A percentile compares a stretch with the other conserved stretches of the same genome.
These are phyloP conservation scores for Bryum argenteum DNA, from an alignment of 225 moss, liverwort and hornwort genomes.

Conservation along the genomic window DNA sequence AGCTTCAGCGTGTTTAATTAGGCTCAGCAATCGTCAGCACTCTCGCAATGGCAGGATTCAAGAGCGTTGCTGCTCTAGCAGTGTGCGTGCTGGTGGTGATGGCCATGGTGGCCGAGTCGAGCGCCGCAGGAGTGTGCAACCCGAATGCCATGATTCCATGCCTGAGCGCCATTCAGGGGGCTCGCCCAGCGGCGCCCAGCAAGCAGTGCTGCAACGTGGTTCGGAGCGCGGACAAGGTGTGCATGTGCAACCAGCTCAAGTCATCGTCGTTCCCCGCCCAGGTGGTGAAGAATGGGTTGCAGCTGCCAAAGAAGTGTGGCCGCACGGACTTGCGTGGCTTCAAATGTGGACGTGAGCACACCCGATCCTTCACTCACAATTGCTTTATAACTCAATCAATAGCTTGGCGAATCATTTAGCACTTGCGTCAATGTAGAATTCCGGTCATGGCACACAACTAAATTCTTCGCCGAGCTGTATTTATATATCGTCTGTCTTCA, in stretches of 20 bases:
- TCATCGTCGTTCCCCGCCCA: constrained; percentile 20
- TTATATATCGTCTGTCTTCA: no score
- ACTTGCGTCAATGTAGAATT: no score
- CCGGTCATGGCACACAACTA: no score
- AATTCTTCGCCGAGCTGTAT: no score
- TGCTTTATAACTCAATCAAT: no score
- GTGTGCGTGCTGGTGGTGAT: constrained; percentile 21
- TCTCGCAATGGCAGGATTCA: constrained; percentile 9
- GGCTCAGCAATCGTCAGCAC: no score
- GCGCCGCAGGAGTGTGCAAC: constrained; percentile 23
- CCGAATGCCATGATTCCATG: constrained; percentile 13
- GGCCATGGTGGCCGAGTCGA: constrained; percentile 17
- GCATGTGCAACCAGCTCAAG: constrained; percentile 35
- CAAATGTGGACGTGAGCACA: no score
- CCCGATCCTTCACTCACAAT: no score
- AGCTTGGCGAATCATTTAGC: no score
- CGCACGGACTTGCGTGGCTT: no score
- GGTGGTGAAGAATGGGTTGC: constrained; percentile 23
- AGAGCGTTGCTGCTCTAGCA: background rate
- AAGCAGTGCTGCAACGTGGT: constrained; percentile 18
- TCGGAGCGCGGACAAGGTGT: constrained; percentile 14
- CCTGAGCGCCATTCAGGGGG: no score
- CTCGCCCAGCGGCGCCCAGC: background rate
- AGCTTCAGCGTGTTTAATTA: background rate
- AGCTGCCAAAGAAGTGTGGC: background rate